These are phyloP conservation scores for Ailanthus altissimus DNA, from an alignment of 345 rosid species.

Conservation along the genomic window DNA sequence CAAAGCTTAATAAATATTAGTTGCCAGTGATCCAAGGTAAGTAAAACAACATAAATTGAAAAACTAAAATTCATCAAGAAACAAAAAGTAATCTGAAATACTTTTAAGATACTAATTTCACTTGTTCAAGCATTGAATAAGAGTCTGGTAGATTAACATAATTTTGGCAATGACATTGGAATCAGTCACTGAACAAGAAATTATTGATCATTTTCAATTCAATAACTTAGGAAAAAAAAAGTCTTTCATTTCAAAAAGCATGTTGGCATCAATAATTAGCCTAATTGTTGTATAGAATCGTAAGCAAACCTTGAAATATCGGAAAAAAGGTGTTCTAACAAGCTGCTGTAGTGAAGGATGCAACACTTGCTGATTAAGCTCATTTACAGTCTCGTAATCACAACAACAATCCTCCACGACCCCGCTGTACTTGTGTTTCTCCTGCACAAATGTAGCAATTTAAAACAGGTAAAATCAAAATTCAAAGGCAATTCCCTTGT, in stretches of 20 bases:
- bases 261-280: background rate
- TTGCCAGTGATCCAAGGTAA: background rate
- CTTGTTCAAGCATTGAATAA: background rate
- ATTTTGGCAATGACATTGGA: background rate
- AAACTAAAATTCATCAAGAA: conserved; percentile 4
- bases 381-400: conserved; percentile 83
- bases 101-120: background rate
- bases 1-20: conserved; percentile 1
- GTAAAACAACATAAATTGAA: background rate
- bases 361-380: conserved; percentile 63
- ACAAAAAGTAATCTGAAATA: background rate
- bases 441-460: background rate
- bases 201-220: background rate
- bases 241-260: background rate
- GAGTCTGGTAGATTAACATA: background rate
- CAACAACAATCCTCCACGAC: conserved; percentile 91
- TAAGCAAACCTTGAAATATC: conserved; percentile 81
- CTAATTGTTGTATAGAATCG: background rate
- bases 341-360: conserved; percentile 82
- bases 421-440: conserved; percentile 47
- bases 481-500: background rate
- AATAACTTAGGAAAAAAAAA: background rate
- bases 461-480: background rate
- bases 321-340: conserved; percentile 73
- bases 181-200: background rate